Evolutionary conservation across 768 basidiomycete genomes (phyloP), one percentile per base, ranked within the genome.

Genomic region (Mrakia hoshinonis): DNA sequence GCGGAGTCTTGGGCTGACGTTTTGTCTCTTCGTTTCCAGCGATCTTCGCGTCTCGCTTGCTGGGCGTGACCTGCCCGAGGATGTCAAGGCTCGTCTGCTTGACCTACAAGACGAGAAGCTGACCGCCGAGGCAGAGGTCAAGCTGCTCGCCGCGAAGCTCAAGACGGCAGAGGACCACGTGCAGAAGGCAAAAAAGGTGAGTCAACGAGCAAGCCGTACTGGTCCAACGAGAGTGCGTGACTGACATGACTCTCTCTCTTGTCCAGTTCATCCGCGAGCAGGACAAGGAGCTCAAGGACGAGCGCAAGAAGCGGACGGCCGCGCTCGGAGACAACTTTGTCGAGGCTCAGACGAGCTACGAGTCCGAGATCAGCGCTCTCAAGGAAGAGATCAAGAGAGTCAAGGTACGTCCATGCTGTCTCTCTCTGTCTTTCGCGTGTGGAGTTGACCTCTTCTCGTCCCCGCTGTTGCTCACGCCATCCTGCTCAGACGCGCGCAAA

Each of bases 191-290:
- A 87, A 87, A 75, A 82, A 84, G 76, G 90, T 90, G 78, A 69
- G 82, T 54, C 24, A 38, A 9, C 22, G 13, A 2, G 13, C 20
- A 20, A 61, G 58, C 10, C 22, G 54, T 4, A 18, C 31, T 34
- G 58, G 36, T 3, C 12, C 31, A 36, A 22, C 43, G n/a, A 18
- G 65, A 71, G 64, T 55, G 24, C 9, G 22, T 52, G 51, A 52
- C 29, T 64, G 13, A 39, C 34, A 4, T n/a, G n/a, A n/a, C 38
- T 54, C 36, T 26, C 31, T 39, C 51, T 43, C 3, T 64, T 43
- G 1, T 7, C 24, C 76, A 94, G 90, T 93, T 95, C 79, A 92
- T 97, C 82, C 92, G 91, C 78, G 84, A 87, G 39, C 93, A 95
- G 79, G 92, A 96, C 80, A 89, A 89, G 74, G 82, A 92, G 36